These are phyloP conservation scores for Saccharum spontaneum DNA, from an alignment of 176 grass and related monocot genomes.

Conservation along the genomic window DNA sequence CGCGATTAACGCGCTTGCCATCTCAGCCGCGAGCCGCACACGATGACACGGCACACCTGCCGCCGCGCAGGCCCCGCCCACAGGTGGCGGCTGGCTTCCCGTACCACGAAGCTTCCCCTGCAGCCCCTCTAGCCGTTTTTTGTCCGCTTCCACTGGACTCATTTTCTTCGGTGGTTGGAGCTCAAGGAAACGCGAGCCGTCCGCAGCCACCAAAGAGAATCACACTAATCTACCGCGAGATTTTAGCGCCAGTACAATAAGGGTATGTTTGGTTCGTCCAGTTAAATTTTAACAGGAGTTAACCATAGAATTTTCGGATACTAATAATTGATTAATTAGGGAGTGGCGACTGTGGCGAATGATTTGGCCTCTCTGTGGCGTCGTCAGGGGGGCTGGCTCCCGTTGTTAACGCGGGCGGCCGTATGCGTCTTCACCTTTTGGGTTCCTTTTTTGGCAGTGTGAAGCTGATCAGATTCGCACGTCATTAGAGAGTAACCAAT, in stretches of 20 bases:
- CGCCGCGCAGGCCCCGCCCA: background rate
- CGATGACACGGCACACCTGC: background rate
- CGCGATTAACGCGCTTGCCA: background rate
- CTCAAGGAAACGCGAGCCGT: background rate
- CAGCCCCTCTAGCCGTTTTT: no score
- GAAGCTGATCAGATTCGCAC: slow-evolving; percentile 5
- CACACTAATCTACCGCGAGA: no score
- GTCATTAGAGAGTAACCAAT: background rate
- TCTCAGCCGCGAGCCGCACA: background rate
- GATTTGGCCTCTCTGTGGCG: no score
- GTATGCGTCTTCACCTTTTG: background rate
- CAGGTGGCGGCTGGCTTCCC: no score
- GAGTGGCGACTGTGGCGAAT: no score
- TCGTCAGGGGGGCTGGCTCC: no score
- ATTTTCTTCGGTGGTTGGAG: background rate
- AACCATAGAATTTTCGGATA: no score
- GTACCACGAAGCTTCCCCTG: background rate
- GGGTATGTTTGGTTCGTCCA: no score
- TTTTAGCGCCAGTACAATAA: no score
- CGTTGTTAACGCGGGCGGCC: background rate
- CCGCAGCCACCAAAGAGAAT: background rate
- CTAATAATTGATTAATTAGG: no score
- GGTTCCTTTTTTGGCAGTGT: background rate
- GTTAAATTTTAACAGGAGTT: no score
- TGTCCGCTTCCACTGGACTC: background rate